Base-by-base conservation (phyloP, 768 basidiomycete genomes). In the Termitomyces sp. region DNA sequence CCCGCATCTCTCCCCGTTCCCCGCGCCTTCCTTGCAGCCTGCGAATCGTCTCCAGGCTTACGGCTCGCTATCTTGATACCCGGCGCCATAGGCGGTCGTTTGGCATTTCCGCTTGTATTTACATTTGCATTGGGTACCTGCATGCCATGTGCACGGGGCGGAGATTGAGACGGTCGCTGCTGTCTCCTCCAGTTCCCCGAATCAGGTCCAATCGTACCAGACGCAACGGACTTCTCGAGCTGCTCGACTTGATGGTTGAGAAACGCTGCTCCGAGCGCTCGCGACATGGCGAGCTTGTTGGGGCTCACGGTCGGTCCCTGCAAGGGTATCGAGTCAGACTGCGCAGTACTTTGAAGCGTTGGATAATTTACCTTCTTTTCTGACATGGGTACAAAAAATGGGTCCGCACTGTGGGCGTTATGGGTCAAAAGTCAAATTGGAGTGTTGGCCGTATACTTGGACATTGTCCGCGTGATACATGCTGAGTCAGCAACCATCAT, bases 191-290 rank as follows among this genome's bases (percentile, higher is more conserved):
- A 87, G 59, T 84, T 86, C 0, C 78, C 80, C 1, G 79, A 77
- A 8, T 76, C 71, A 17, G 78, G 71, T 7, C 77, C 79, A 45
- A 73, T 74, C 3, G 55, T 32, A 3, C 45, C 58, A 30, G 76
- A 72, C 41, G 26, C 51, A 22, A 90, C 86, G 0, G 84, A 76
- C 69, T 87, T 87, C 73, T 93, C 90, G 52, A 93, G 84, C 64
- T 92, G 87, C 62, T 92, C 88, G 43, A 93, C 91, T 63, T 93
- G 90, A 62, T 93, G 90, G 59, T 80, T 87, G 56, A 93, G 79
- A 66, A 92, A 92, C 2, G 91, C 91, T 28, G 90, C 90, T 19
- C 91, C 91, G 38, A 93, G 81, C 1, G 91, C 90, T 58, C 85
- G 82, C 54, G 90, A 92, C 88, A 93, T 89, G 55, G 88, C 88